Base-by-base conservation (phyloP, 23 red algal genomes). In the Gracilariopsis chorda region DNA sequence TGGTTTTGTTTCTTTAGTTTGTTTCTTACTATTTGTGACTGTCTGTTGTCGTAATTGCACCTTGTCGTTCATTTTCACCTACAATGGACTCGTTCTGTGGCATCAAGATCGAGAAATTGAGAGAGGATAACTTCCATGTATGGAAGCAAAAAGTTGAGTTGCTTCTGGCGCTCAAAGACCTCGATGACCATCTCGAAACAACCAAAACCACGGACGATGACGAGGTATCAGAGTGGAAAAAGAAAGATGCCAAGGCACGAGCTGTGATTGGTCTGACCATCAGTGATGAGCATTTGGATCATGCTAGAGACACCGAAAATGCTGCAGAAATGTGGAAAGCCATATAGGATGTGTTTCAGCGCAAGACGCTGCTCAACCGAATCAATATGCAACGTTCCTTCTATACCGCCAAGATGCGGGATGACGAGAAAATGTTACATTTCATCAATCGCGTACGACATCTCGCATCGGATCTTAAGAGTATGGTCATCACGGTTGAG, bases 331-430 rank as follows among this genome's bases (percentile, higher is more conserved):
- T 64, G 53, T 83, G 79, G 79, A 83, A 55, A 32, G 52, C 79
- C 19, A 64, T 83, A 4, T 83, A 53, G 33, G 53, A 83, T 65
- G 53, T 64, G 42, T 83, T 83, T 24, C 79, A 86, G 57, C 33
- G 32, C 5, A 44, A 86, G 62, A 86, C 3, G 12, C 4, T 86
- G 1, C 63, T 86, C 8, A 86, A 46, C 46, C 37, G 36, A 49
- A 49, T 86, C 46, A 51, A 63, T 10, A 37, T 40, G 14, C 43
- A 60, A 52, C 35, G 45, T 29, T 34, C 37, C 36, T 86, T 86
- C 29, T 89, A 78, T 30, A 42, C 51, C 0, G 68, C 47, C 51
- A 79, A 21, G 64, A 89, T 89, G 51, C 51, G 47, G 12, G 52
- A 62, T 0, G 39, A 77, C 33, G 68, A 89, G 19, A 89, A 75